Evolutionary conservation across 148 eudicot genomes (phyloP).

Genomic region (Beta vulgaris): DNA sequence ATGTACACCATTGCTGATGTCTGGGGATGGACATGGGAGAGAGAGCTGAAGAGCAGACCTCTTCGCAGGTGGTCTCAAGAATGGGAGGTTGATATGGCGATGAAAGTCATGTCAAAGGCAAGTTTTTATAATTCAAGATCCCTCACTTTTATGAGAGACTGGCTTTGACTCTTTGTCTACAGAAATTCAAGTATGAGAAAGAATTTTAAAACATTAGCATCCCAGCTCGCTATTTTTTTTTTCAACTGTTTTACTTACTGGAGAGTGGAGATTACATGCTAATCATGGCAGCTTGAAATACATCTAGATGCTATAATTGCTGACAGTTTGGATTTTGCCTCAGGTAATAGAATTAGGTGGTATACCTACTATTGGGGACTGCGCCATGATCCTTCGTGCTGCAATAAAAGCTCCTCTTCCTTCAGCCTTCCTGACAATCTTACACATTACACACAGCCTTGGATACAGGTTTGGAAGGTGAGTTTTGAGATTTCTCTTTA

Average conservation of each 20-base stretch:
- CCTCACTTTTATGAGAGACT: background rate
- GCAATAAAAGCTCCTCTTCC: slow-evolving; percentile 91
- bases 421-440: slow-evolving; percentile 76
- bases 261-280: background rate
- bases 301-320: slow-evolving; percentile 4
- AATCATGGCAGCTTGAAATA: background rate
- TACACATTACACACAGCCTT: slow-evolving; percentile 75
- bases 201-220: no score
- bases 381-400: slow-evolving; percentile 94
- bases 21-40: slow-evolving; percentile 99
- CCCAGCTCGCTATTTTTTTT: background rate
- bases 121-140: slow-evolving; percentile 19
- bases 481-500: slow-evolving; percentile 22
- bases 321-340: slow-evolving; percentile 13
- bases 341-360: slow-evolving; percentile 97
- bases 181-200: background rate
- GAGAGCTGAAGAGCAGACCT: slow-evolving; percentile 66
- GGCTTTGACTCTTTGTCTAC: background rate
- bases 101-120: slow-evolving; percentile 85
- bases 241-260: background rate
- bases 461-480: slow-evolving; percentile 91
- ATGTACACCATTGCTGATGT: slow-evolving; percentile 97
- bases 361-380: slow-evolving; percentile 91
- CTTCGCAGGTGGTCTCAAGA: slow-evolving; percentile 94
- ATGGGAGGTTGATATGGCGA: slow-evolving; percentile 94